phyloP scores from a whole-genome alignment of 2,329 filamentous ascomycete species.

The Fusarium lateritium region DNA sequence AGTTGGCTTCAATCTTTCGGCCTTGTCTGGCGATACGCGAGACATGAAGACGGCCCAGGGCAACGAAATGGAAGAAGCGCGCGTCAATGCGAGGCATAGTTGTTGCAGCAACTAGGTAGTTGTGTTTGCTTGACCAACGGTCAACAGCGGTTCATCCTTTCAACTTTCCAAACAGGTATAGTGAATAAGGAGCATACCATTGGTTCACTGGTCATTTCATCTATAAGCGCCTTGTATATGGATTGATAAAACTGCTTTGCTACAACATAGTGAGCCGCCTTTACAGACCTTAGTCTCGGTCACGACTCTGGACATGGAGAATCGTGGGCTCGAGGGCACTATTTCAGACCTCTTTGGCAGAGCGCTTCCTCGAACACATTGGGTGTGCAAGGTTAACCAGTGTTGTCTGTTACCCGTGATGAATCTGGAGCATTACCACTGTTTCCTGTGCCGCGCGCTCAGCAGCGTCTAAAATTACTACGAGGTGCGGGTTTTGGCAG shows the following conservation, averaged over 20 bases:
- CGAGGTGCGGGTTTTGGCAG: not conserved
- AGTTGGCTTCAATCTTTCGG: constrained; percentile 13
- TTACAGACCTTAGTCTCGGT: constrained; percentile 6
- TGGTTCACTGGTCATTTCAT: constrained; percentile 8
- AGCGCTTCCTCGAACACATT: constrained; percentile 16
- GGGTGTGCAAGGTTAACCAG: not conserved
- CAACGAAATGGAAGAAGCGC: constrained; percentile 33
- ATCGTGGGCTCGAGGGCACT: not conserved
- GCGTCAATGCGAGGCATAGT: constrained; percentile 44
- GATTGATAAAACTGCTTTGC: not conserved
- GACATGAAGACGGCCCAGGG: not conserved
- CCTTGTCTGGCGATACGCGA: constrained; percentile 26
- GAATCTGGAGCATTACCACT: not conserved
- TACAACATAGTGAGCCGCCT: not conserved
- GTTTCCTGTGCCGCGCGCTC: not conserved
- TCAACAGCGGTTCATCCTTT: not conserved
- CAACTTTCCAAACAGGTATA: constrained; percentile 1
- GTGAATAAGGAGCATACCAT: not conserved
- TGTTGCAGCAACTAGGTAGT: constrained; percentile 13
- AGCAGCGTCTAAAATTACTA: not conserved
- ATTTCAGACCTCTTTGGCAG: not conserved
- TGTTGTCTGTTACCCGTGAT: not conserved
- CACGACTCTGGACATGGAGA: not conserved
- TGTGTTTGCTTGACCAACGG: constrained; percentile 11
- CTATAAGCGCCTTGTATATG: constrained; percentile 16